Evolutionary conservation across 495 filamentous ascomycete species (phyloP), one percentile per base, ranked within the genome.

Genomic region (Penicillium steckii): DNA sequence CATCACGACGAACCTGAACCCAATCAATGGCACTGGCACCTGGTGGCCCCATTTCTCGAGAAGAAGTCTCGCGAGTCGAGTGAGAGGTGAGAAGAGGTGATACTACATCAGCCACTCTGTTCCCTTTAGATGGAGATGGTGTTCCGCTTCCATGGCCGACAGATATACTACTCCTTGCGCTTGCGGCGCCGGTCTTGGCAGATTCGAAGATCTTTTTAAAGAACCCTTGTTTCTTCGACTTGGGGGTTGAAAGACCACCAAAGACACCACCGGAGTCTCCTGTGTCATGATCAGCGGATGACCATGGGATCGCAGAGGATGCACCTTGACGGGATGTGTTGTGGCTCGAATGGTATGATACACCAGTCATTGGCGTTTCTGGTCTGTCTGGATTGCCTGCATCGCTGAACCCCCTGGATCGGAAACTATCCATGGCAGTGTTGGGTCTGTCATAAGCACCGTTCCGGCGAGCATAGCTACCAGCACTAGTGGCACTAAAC

Each of bases 121-220:
- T 55, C 13, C 70, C 74, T 51, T 80, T 83, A 8, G 74, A 75
- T 9, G 76, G 74, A 24, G 76, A 78, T 45, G 70, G 69, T 18
- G 76, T 65, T 15, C 80, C 65, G 18, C 71, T 77, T 15, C 75
- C 66, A 32, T 85, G 83, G 3, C 82, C 79, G 21, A 81, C 78
- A 19, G 85, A 86, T 46, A 96, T 92, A 53, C 86, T 94, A 48
- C 88, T 92, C 57, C 94, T 83, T 22, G 89, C 89, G 61, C 85
- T 93, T 1, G 94, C 94, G 8, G 95, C 91, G 12, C 88, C 89
- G 0, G 95, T 96, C 71, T 95, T 96, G 9, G 93, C 94, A 8
- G 90, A 88, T 49, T 97, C 93, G 29, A 97, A 81, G 45, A 99
- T 91, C 59, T 95, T 95, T 71, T 94, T 96, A 70, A 99, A 90